Evolutionary conservation across 192 early-diverging fungal species (phyloP).

Genomic region (Entomortierella chlamydospora): DNA sequence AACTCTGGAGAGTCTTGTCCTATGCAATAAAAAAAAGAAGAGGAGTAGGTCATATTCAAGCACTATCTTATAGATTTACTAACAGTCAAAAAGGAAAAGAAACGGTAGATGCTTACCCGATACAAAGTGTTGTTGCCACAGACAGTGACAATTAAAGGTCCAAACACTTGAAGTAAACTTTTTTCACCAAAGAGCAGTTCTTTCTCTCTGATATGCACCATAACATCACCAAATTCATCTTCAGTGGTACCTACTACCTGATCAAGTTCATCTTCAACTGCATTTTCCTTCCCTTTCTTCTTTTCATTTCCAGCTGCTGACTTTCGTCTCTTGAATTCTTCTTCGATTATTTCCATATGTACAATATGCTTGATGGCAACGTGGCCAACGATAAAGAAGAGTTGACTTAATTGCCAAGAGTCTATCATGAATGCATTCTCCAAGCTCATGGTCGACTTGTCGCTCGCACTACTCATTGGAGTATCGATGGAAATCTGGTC

Average conservation of each 20-base stretch:
- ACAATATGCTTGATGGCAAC: conserved; percentile 97
- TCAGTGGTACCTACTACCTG: conserved; percentile 92
- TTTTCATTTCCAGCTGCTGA: conserved; percentile 48
- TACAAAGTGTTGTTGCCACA: conserved; percentile 87
- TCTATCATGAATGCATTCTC: no score
- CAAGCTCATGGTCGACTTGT: no score
- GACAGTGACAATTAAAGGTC: conserved; percentile 83
- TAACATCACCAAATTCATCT: conserved; percentile 94
- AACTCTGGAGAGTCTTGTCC: conserved; percentile 89
- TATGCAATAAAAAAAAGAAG: conserved; percentile 25
- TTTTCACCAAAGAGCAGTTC: conserved; percentile 87
- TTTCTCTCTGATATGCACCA: conserved; percentile 87
- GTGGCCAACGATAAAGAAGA: conserved; percentile 95
- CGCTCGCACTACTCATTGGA: no score
- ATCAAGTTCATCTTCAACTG: conserved; percentile 88
- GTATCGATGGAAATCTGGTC: no score
- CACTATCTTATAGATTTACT: not conserved
- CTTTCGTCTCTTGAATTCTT: conserved; percentile 92
- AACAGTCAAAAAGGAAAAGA: not conserved
- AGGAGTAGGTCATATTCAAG: not conserved
- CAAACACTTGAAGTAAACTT: conserved; percentile 85
- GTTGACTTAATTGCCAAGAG: no score
- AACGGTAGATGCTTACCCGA: conserved; percentile 62
- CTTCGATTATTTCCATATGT: conserved; percentile 93
- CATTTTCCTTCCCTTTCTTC: conserved; percentile 49